These are phyloP conservation scores for Creolimax fragrantissima DNA, from an alignment of 78 protist genomes.

Conservation along the genomic window DNA sequence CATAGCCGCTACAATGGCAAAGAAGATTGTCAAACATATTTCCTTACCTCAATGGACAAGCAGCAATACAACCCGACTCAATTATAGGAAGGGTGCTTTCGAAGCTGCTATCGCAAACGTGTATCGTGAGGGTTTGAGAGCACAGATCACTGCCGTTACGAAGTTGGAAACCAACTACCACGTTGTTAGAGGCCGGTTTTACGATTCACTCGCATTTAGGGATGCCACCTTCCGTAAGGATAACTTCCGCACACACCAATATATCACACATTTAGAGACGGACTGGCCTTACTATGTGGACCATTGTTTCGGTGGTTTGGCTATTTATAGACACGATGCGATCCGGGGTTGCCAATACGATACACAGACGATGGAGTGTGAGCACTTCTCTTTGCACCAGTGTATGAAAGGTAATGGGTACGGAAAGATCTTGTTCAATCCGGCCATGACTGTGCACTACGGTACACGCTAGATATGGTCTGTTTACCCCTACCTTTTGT, in stretches of 20 bases:
- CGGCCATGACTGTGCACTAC: background rate
- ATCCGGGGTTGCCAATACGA: background rate
- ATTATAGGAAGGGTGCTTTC: background rate
- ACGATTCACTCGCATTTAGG: background rate
- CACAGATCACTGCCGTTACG: background rate
- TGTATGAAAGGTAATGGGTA: background rate
- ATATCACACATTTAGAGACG: background rate
- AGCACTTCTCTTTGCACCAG: background rate
- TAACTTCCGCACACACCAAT: background rate
- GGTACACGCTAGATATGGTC: too few species aligned
- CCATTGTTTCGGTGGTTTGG: background rate
- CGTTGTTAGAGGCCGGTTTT: background rate
- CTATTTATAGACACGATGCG: background rate
- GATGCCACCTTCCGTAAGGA: background rate
- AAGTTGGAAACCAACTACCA: background rate
- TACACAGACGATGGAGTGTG: background rate
- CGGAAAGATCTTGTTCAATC: background rate
- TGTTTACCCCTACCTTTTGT: too few species aligned
- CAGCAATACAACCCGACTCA: background rate
- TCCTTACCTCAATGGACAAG: background rate
- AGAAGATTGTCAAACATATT: background rate
- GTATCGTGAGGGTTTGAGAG: background rate
- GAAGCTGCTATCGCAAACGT: background rate
- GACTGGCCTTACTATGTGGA: background rate
- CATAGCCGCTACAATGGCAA: background rate